Conservation (phyloP, 768 basidiomycete species). For the Holtermanniella nyarrowii region DNA sequence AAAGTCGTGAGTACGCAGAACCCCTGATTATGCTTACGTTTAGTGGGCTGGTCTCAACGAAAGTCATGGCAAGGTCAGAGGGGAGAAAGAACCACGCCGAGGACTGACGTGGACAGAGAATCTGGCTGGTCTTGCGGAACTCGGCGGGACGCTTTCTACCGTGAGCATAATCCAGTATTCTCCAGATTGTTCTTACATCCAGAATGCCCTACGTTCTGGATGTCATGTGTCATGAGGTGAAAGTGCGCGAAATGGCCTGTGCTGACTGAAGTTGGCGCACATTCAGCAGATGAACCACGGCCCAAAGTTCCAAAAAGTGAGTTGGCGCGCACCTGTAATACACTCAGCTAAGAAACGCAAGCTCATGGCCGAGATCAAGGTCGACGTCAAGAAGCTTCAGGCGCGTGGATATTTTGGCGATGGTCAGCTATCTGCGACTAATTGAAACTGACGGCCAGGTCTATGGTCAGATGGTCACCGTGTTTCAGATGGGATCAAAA, state of each 20-base stretch:
- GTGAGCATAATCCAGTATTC: background rate
- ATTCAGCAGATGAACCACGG: conserved; percentile 38
- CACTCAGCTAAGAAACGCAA: background rate
- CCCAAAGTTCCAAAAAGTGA: conserved; percentile 32
- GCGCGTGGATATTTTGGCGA: conserved; percentile 36
- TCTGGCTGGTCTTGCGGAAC: background rate
- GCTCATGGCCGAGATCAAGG: conserved; percentile 34
- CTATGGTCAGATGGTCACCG: conserved; percentile 39
- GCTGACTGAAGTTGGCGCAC: background rate
- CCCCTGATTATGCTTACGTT: background rate
- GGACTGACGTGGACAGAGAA: background rate
- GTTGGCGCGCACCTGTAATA: background rate
- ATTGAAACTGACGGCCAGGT: conserved; percentile 8
- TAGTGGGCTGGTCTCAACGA: background rate
- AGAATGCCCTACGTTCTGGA: conserved; percentile 31
- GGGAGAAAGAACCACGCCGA: background rate
- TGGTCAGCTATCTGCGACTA: conserved; percentile 9
- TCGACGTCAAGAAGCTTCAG: conserved; percentile 28
- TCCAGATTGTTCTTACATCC: background rate
- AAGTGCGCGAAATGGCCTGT: conserved; percentile 16
- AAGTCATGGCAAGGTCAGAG: background rate
- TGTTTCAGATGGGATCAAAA: conserved; percentile 23
- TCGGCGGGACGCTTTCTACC: background rate
- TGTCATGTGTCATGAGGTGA: conserved; percentile 40
- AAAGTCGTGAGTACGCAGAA: conserved; percentile 17